Conservation (phyloP, 306 rosid species). For the Echinosophora koreensis region DNA sequence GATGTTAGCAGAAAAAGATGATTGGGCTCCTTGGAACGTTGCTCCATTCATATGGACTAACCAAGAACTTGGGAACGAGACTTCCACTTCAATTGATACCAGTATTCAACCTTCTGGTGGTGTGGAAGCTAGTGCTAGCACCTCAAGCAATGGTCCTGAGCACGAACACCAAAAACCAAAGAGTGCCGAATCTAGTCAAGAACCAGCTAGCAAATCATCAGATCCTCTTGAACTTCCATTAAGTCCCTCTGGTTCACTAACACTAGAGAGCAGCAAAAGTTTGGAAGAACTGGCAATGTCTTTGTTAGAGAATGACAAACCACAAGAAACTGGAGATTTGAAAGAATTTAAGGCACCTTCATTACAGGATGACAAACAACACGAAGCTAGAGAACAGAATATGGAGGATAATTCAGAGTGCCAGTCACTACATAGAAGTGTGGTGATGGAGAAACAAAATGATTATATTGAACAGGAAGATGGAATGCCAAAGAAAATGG, state of each 20-base stretch:
- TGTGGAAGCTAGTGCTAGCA: conserved; percentile 52
- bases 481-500: conserved; percentile 63
- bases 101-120: conserved; percentile 52
- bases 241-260: conserved; percentile 41
- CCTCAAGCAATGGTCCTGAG: conserved; percentile 52
- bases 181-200: conserved; percentile 44
- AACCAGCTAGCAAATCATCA: conserved; percentile 51
- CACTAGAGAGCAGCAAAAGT: conserved; percentile 41
- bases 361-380: conserved; percentile 34
- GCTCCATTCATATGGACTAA: conserved; percentile 88
- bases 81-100: conserved; percentile 36
- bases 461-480: conserved; percentile 59
- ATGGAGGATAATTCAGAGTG: conserved; percentile 46
- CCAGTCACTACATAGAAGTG: conserved; percentile 45
- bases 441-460: conserved; percentile 51
- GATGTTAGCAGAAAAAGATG: conserved; percentile 91
- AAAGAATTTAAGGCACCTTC: conserved; percentile 52
- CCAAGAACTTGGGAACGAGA: conserved; percentile 61
- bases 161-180: conserved; percentile 44
- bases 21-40: conserved; percentile 79
- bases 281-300: conserved; percentile 58
- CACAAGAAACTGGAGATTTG: conserved; percentile 41
- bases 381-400: conserved; percentile 45
- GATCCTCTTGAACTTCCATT: conserved; percentile 41
- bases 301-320: conserved; percentile 56